Conservation (phyloP, 2,329 filamentous ascomycete genomes). For the Penicillium sumatraense region DNA sequence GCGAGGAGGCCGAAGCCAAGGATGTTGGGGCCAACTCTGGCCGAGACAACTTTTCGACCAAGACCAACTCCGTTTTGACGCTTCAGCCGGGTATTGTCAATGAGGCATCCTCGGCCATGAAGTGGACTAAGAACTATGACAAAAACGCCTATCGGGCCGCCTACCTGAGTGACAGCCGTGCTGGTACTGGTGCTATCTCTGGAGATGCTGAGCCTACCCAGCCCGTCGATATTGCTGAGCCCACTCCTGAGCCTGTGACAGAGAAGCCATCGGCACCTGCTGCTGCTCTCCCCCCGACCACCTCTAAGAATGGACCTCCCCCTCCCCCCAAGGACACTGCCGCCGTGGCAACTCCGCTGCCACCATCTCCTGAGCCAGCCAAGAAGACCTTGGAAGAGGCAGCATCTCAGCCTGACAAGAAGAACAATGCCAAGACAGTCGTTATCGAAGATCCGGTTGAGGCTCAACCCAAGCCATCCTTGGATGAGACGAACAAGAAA, state of each 20-base stretch:
- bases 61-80: slow-evolving; percentile 89
- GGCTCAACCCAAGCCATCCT: slow-evolving; percentile 38
- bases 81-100: slow-evolving; percentile 81
- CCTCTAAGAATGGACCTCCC: slow-evolving; percentile 34
- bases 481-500: slow-evolving; percentile 46
- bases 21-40: slow-evolving; percentile 59
- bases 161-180: slow-evolving; percentile 76
- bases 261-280: slow-evolving; percentile 37
- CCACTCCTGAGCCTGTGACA: slow-evolving; percentile 27
- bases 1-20: slow-evolving; percentile 56
- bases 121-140: slow-evolving; percentile 96
- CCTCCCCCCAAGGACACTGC: slow-evolving; percentile 38
- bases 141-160: slow-evolving; percentile 82
- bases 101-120: slow-evolving; percentile 91
- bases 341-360: slow-evolving; percentile 23
- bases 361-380: slow-evolving; percentile 30
- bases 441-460: slow-evolving; percentile 30
- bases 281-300: slow-evolving; percentile 28
- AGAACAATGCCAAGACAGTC: slow-evolving; percentile 20
- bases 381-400: slow-evolving; percentile 24
- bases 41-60: slow-evolving; percentile 62
- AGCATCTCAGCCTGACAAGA: slow-evolving; percentile 22
- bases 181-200: slow-evolving; percentile 67
- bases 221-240: slow-evolving; percentile 29
- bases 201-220: slow-evolving; percentile 43